Conservation (phyloP, 805 yeast genomes). For the Cyberlindnera maclurae region DNA sequence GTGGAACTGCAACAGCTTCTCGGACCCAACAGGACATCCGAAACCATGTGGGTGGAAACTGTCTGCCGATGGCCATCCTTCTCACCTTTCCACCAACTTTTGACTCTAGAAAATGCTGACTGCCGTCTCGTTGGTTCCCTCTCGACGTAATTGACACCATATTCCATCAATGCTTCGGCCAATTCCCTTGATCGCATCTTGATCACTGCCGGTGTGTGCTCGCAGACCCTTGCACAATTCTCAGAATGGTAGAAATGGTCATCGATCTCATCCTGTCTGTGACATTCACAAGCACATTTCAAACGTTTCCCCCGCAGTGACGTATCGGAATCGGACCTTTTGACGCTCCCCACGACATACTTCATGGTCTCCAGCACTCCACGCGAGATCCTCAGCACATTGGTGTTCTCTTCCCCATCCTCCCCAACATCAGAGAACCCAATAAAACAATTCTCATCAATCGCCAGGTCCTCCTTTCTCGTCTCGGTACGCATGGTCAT, state of each 20-base stretch:
- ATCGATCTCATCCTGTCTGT: neutral
- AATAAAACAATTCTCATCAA: constrained; percentile 2
- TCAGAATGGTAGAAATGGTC: neutral
- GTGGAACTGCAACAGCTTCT: neutral
- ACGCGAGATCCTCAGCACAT: neutral
- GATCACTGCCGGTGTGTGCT: neutral
- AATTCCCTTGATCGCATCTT: neutral
- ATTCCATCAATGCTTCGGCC: constrained; percentile 2
- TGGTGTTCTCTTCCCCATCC: neutral
- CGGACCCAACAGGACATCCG: neutral
- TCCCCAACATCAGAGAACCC: constrained; percentile 5
- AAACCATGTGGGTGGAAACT: neutral
- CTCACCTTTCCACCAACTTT: constrained; percentile 1
- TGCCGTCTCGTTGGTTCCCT: neutral
- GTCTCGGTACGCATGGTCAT: constrained; percentile 34
- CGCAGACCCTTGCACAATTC: neutral
- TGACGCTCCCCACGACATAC: neutral
- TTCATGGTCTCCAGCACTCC: constrained; percentile 4
- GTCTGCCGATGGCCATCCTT: neutral
- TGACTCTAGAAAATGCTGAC: neutral
- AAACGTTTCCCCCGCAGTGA: neutral
- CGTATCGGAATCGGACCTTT: constrained; percentile 1
- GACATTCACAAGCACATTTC: neutral
- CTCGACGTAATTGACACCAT: constrained; percentile 12
- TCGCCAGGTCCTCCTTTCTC: constrained; percentile 16